These are phyloP conservation scores for Clavispora carvajalis DNA, from an alignment of 805 yeast genomes.

Conservation along the genomic window DNA sequence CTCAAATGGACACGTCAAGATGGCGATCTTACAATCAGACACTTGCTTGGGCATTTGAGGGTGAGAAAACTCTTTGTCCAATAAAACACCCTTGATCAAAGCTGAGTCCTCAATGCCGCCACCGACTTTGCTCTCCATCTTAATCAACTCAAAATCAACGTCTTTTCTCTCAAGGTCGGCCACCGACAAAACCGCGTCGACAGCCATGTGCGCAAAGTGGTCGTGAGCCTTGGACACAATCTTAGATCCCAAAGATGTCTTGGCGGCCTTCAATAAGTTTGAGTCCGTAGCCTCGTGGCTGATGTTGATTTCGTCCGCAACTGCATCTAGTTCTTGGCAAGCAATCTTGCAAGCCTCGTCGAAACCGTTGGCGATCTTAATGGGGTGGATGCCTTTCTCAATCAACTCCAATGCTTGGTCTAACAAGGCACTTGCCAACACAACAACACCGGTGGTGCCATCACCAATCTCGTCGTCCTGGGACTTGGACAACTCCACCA, in stretches of 20 bases:
- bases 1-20: slow-evolving; percentile 96
- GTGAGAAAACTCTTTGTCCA: slow-evolving; percentile 96
- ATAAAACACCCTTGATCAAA: slow-evolving; percentile 83
- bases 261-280: slow-evolving; percentile 85
- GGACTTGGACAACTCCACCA: slow-evolving; percentile 88
- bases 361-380: slow-evolving; percentile 93
- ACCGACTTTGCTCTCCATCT: slow-evolving; percentile 93
- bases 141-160: slow-evolving; percentile 94
- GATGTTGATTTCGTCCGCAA: slow-evolving; percentile 62
- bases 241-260: slow-evolving; percentile 91
- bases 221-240: slow-evolving; percentile 92
- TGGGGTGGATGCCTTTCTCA: slow-evolving; percentile 96
- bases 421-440: slow-evolving; percentile 86
- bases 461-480: slow-evolving; percentile 99
- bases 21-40: slow-evolving; percentile 80
- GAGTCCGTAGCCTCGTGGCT: slow-evolving; percentile 42
- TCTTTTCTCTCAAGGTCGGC: slow-evolving; percentile 90
- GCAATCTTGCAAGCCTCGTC: slow-evolving; percentile 97
- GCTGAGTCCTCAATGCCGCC: slow-evolving; percentile 85
- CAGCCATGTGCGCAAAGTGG: slow-evolving; percentile 94
- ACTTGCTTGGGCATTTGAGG: slow-evolving; percentile 94
- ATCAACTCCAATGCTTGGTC: slow-evolving; percentile 93
- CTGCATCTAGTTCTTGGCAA: slow-evolving; percentile 62
- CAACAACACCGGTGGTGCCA: slow-evolving; percentile 99
- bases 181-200: slow-evolving; percentile 87